phyloP scores from a whole-genome alignment of 2,329 filamentous ascomycete species.

The Myotisia sp. region DNA sequence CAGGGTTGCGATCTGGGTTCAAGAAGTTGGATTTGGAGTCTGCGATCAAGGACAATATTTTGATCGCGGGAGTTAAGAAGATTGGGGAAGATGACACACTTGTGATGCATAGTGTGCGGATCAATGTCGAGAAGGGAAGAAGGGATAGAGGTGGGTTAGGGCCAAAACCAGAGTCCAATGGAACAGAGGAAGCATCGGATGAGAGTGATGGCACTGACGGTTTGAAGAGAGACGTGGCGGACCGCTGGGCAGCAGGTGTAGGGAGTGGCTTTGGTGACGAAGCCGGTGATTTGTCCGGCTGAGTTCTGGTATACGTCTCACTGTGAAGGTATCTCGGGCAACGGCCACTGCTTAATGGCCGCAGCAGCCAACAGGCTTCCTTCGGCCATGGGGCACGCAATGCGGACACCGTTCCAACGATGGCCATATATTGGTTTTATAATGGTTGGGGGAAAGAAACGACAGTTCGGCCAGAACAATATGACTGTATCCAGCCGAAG shows the following conservation, averaged over 20 bases:
- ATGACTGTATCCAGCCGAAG: too few relatives aligned
- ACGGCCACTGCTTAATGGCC: too few relatives aligned
- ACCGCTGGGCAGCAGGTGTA: background rate
- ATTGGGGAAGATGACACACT: constrained; percentile 12
- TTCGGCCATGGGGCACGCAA: too few relatives aligned
- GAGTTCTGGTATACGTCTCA: constrained; percentile 1
- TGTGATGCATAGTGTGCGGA: constrained; percentile 12
- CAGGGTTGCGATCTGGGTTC: constrained; percentile 59
- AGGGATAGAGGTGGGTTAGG: constrained; percentile 11
- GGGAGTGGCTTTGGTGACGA: constrained; percentile 5
- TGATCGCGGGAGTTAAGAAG: constrained; percentile 55
- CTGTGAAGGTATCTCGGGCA: constrained; percentile 2
- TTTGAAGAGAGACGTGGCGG: constrained; percentile 3
- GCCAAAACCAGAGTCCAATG: background rate
- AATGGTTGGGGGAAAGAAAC: too few relatives aligned
- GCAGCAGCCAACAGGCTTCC: too few relatives aligned
- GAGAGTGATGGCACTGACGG: background rate
- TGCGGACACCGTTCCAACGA: too few relatives aligned
- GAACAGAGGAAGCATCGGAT: background rate
- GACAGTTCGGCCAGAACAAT: too few relatives aligned
- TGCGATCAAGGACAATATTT: constrained; percentile 53
- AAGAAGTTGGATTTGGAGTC: constrained; percentile 52
- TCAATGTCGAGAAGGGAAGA: constrained; percentile 11
- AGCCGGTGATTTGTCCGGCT: constrained; percentile 1
- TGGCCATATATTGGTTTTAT: too few relatives aligned